Percentiles rank a stretch among this genome's conserved stretches.
phyloP scores from a whole-genome alignment of 805 yeast genomes.

The Teunomyces barrocoloradensis region DNA sequence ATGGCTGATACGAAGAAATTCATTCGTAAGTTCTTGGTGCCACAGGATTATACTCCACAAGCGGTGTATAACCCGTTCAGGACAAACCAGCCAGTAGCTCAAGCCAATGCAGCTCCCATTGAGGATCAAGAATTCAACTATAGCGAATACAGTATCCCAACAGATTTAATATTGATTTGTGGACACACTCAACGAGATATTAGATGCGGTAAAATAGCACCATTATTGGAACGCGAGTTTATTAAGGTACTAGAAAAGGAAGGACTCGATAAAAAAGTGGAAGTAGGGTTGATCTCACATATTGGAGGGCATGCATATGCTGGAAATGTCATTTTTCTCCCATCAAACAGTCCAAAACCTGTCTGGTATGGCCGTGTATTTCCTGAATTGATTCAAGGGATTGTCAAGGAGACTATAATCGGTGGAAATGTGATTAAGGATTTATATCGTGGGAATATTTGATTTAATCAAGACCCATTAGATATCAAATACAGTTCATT shows the following conservation, averaged over 20 bases:
- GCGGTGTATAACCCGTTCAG: conserved; percentile 25
- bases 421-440: conserved; percentile 51
- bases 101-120: not conserved
- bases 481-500: not conserved
- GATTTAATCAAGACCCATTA: not conserved
- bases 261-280: conserved; percentile 22
- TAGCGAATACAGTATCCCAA: conserved; percentile 11
- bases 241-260: conserved; percentile 35
- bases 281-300: conserved; percentile 65
- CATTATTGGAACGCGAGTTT: conserved; percentile 53
- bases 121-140: conserved; percentile 3
- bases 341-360: conserved; percentile 17
- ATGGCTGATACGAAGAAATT: conserved; percentile 31
- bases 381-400: conserved; percentile 65
- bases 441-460: conserved; percentile 48
- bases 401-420: conserved; percentile 53
- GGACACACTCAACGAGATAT: conserved; percentile 64
- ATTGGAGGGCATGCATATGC: conserved; percentile 88
- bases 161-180: conserved; percentile 52
- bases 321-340: conserved; percentile 67
- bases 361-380: conserved; percentile 79
- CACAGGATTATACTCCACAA: conserved; percentile 21
- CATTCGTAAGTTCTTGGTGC: conserved; percentile 40
- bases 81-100: not conserved
- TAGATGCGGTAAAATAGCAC: conserved; percentile 69